phyloP scores from a whole-genome alignment of 305 asterid genomes.

The Fraxinus baroniana region DNA sequence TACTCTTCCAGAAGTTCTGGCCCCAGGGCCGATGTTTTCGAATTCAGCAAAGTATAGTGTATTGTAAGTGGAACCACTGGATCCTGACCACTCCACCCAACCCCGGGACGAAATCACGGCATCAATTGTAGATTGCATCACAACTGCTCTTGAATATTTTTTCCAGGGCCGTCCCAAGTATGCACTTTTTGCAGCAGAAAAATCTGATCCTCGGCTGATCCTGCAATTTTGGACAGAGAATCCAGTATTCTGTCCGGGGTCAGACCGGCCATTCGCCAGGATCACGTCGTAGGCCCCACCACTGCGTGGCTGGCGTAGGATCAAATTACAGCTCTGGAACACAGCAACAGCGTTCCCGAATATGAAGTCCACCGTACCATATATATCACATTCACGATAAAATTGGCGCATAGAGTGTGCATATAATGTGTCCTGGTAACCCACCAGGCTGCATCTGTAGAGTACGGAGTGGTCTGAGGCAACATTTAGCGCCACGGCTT shows the following conservation, averaged over 20 bases:
- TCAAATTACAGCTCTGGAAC: constrained; percentile 55
- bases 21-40: constrained; percentile 53
- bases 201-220: constrained; percentile 43
- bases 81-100: constrained; percentile 72
- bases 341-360: constrained; percentile 78
- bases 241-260: constrained; percentile 73
- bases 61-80: constrained; percentile 30
- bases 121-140: constrained; percentile 67
- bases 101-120: constrained; percentile 48
- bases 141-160: constrained; percentile 54
- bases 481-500: constrained; percentile 60
- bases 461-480: constrained; percentile 66
- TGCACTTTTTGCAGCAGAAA: constrained; percentile 31
- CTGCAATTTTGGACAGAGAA: constrained; percentile 56
- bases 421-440: constrained; percentile 74
- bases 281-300: constrained; percentile 46
- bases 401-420: constrained; percentile 71
- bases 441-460: constrained; percentile 60
- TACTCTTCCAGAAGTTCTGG: constrained; percentile 50
- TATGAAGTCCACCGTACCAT: constrained; percentile 50
- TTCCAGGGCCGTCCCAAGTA: constrained; percentile 81
- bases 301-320: constrained; percentile 51
- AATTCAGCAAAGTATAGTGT: constrained; percentile 64
- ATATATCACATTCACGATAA: constrained; percentile 74
- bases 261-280: constrained; percentile 51